Percentiles rank a stretch among this genome's conserved stretches.
Evolutionary conservation across 257 asterid genomes (phyloP).

Genomic region (Solanum bulbocastanum): DNA sequence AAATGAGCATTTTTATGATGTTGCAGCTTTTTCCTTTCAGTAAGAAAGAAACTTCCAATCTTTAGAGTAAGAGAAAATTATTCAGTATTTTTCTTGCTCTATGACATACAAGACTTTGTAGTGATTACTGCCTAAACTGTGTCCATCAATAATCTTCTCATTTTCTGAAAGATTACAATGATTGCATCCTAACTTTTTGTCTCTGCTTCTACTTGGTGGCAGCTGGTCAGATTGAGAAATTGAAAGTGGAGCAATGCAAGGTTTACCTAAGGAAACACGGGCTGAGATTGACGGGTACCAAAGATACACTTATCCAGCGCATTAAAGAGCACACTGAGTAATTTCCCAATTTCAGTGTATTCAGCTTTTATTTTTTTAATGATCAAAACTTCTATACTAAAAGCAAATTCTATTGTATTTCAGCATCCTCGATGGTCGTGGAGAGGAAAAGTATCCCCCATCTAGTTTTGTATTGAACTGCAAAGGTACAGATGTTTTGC

Average conservation of each 20-base stretch:
- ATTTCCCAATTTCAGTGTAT: background rate
- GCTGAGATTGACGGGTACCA: conserved; percentile 75
- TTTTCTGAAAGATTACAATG: background rate
- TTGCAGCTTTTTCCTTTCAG: background rate
- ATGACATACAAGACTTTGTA: background rate
- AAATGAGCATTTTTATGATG: background rate
- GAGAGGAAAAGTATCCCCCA: conserved; percentile 67
- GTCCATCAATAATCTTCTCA: background rate
- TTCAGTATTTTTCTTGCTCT: background rate
- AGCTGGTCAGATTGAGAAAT: conserved; percentile 46
- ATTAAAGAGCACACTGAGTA: conserved; percentile 80
- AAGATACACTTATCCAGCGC: conserved; percentile 48
- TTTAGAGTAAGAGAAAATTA: background rate
- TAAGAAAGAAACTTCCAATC: background rate
- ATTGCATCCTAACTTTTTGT: background rate
- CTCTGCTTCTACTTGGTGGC: conserved; percentile 4
- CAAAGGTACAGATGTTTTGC: conserved; percentile 48
- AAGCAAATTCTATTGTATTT: background rate
- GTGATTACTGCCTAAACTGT: background rate
- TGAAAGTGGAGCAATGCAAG: conserved; percentile 82
- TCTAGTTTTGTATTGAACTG: conserved; percentile 73
- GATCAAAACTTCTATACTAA: background rate
- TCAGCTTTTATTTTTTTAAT: background rate
- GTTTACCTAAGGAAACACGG: conserved; percentile 69
- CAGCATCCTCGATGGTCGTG: conserved; percentile 64